phyloP scores from a whole-genome alignment of 2,329 filamentous ascomycete genomes.

The Chalaropsis ovoidea region DNA sequence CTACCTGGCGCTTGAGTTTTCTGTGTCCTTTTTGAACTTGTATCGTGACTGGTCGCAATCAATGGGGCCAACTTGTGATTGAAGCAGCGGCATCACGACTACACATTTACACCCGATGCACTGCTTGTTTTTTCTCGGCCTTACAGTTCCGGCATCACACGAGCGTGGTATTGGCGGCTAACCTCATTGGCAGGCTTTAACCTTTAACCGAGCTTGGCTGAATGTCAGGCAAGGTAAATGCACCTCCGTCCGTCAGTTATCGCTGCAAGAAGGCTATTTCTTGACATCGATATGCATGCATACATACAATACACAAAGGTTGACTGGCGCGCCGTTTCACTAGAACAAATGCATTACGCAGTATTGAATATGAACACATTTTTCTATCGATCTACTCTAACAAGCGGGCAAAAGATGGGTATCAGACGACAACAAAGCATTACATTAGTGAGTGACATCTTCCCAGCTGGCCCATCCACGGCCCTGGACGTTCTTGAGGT shows the following conservation, averaged over 20 bases:
- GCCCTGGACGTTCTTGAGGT: constrained; percentile 76
- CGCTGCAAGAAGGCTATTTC: not conserved
- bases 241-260: not conserved
- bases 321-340: no score
- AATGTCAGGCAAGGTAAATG: not conserved
- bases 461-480: constrained; percentile 58
- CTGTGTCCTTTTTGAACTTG: no score
- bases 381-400: constrained; percentile 7
- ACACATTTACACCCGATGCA: not conserved
- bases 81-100: not conserved
- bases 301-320: no score
- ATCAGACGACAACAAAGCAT: constrained; percentile 14
- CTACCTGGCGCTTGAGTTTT: no score
- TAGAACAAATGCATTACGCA: no score
- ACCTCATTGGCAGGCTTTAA: not conserved
- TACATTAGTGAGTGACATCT: constrained; percentile 38
- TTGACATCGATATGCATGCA: no score
- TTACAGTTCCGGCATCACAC: not conserved
- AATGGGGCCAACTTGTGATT: no score
- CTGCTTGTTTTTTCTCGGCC: not conserved
- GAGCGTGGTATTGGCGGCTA: not conserved
- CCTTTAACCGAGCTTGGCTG: constrained; percentile 2
- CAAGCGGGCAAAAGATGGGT: constrained; percentile 11
- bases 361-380: not conserved
- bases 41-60: no score